Conservation (phyloP, 2,329 filamentous ascomycete species). For the Pezicula radicicola region DNA sequence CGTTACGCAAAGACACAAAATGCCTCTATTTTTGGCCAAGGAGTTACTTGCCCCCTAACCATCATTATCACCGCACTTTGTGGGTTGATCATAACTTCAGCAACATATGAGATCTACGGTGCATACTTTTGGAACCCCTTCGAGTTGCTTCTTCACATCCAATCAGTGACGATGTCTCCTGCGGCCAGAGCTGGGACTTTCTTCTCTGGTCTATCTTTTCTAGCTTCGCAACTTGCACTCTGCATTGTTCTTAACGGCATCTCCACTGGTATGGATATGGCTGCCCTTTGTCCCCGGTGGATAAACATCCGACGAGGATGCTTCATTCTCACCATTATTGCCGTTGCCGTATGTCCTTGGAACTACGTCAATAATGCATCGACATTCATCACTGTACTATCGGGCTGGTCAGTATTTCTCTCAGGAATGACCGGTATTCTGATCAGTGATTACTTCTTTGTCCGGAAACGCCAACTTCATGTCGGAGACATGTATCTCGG, state of each 20-base stretch:
- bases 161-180: conserved; percentile 26
- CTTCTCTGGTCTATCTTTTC: conserved; percentile 32
- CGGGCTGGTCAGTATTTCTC: conserved; percentile 40
- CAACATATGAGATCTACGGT: conserved; percentile 28
- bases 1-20: conserved; percentile 26
- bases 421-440: conserved; percentile 43
- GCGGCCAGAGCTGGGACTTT: conserved; percentile 32
- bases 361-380: conserved; percentile 39
- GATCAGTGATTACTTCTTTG: conserved; percentile 42
- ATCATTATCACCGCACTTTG: conserved; percentile 33
- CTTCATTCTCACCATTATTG: conserved; percentile 38
- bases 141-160: conserved; percentile 31
- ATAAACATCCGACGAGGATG: conserved; percentile 46
- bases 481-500: conserved; percentile 41
- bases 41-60: conserved; percentile 31
- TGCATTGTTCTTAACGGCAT: conserved; percentile 22
- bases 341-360: conserved; percentile 42
- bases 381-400: conserved; percentile 36
- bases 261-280: conserved; percentile 43
- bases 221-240: conserved; percentile 31
- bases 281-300: conserved; percentile 40
- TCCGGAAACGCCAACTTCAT: conserved; percentile 36
- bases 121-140: conserved; percentile 37
- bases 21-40: conserved; percentile 26
- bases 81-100: conserved; percentile 35